Base-by-base conservation (phyloP, 768 basidiomycete genomes). In the Kwoniella sp. region DNA sequence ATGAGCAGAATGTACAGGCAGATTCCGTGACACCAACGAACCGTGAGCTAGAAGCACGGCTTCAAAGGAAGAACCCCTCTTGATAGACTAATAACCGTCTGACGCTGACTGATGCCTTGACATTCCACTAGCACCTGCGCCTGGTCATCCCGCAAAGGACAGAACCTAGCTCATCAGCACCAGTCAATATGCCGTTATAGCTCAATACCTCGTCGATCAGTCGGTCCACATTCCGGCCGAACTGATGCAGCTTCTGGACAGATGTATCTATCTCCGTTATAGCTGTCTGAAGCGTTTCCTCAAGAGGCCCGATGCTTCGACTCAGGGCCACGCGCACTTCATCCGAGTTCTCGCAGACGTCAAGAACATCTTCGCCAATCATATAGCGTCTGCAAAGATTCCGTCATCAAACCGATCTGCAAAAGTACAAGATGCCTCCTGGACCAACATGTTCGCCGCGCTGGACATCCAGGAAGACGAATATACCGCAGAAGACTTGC, bases 231-330 rank as follows among this genome's bases (percentile, higher is more conserved):
- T 68, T 17, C 67, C 67, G 3, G 26, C 60, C 50, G 67, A 68
- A 41, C 20, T 64, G 51, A 50, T 60, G 57, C 41, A 51, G 26
- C 61, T 68, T 9, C 52, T 68, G 7, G 20, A 55, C 13, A 22
- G 67, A 38, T 68, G 62, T 41, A 68, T 68, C 26, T 25, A 13
- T n/a, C 51, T 60, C 15, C 61, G 67, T 51, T 28, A 47, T 12
- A 34, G 45, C 13, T 57, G 55, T n/a, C n/a, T 48, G 17, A 45
- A 50, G 25, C 41, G 34, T 28, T 68, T 59, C 45, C 29, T 47
- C 20, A 8, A 13, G 8, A 52, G n/a, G 2, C 55, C 62, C 17
- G 47, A 38, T 13, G 55, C 37, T 9, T 45, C 29, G 5, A 65
- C 51, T 8, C 4, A 12, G 2, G 17, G 30, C 1, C 67, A 68